A percentile compares a stretch with the other conserved stretches of the same genome.
Conservation (phyloP, 2,329 filamentous ascomycete species). For the Botrytis fragariae region DNA sequence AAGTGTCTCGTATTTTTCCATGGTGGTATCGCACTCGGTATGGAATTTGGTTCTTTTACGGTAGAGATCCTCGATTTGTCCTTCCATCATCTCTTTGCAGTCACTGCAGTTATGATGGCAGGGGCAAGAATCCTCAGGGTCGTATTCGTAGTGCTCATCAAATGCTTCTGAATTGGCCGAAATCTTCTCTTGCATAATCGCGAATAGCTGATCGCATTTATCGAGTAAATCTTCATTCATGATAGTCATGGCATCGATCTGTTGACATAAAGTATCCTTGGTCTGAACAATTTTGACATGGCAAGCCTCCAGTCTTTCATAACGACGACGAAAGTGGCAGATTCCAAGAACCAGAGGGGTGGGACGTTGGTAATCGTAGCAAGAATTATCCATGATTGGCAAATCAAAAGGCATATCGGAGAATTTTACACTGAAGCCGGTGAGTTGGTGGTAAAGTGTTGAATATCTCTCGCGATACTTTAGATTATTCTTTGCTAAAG, state of each 20-base stretch:
- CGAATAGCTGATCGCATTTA: background rate
- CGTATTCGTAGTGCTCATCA: background rate
- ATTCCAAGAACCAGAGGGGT: background rate
- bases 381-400: background rate
- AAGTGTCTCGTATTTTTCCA: background rate
- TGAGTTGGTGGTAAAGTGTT: background rate
- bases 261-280: background rate
- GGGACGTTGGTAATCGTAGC: background rate
- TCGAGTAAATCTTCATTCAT: background rate
- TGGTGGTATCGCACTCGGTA: background rate
- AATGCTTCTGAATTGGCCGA: background rate
- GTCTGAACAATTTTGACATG: background rate
- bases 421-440: background rate
- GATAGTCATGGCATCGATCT: background rate
- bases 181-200: background rate
- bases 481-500: background rate
- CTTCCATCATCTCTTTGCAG: background rate
- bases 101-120: background rate
- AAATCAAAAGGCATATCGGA: background rate
- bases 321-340: background rate
- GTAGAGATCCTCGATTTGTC: background rate
- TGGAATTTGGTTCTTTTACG: background rate
- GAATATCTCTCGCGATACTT: background rate
- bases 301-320: background rate
- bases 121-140: background rate